phyloP scores from a whole-genome alignment of 2,329 filamentous ascomycete species.

The Bipolaris cookei region DNA sequence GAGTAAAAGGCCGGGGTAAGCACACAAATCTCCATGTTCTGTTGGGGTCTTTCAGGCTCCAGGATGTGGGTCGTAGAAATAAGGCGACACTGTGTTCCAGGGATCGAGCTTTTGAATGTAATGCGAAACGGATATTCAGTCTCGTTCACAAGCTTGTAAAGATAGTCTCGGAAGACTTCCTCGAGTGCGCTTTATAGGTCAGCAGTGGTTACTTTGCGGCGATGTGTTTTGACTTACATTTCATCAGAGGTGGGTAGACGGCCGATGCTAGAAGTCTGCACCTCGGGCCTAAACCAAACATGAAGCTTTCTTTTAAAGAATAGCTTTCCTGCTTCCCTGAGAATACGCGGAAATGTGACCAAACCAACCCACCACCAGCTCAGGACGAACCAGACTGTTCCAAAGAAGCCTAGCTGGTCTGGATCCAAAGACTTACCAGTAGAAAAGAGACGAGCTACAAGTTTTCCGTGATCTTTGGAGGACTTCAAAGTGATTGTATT shows the following conservation, averaged over 20 bases:
- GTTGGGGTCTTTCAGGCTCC: constrained; percentile 17
- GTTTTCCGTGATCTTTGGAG: constrained; percentile 65
- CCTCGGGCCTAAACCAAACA: constrained; percentile 71
- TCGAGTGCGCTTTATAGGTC: constrained; percentile 41
- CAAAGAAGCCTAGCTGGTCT: constrained; percentile 49
- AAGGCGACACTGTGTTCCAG: constrained; percentile 23
- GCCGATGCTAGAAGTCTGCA: constrained; percentile 62
- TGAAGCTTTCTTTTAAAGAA: constrained; percentile 64
- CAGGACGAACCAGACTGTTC: constrained; percentile 57
- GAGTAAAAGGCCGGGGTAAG: constrained; percentile 72
- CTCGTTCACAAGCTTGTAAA: constrained; percentile 57
- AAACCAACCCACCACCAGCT: constrained; percentile 73
- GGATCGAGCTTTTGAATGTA: constrained; percentile 62
- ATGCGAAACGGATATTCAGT: constrained; percentile 56
- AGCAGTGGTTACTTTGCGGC: constrained; percentile 2
- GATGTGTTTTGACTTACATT: constrained; percentile 27
- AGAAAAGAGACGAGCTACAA: constrained; percentile 67
- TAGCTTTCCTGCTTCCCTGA: constrained; percentile 64
- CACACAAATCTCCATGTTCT: constrained; percentile 63
- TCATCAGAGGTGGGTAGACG: constrained; percentile 62
- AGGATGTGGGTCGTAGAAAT: constrained; percentile 31
- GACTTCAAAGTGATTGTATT: constrained; percentile 67
- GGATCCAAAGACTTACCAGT: constrained; percentile 60
- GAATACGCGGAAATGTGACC: constrained; percentile 69
- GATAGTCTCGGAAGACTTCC: constrained; percentile 49